Evolutionary conservation across 148 eudicot species (phyloP), one percentile per base, ranked within the genome.

Genomic region (Rhododendron ovatum): DNA sequence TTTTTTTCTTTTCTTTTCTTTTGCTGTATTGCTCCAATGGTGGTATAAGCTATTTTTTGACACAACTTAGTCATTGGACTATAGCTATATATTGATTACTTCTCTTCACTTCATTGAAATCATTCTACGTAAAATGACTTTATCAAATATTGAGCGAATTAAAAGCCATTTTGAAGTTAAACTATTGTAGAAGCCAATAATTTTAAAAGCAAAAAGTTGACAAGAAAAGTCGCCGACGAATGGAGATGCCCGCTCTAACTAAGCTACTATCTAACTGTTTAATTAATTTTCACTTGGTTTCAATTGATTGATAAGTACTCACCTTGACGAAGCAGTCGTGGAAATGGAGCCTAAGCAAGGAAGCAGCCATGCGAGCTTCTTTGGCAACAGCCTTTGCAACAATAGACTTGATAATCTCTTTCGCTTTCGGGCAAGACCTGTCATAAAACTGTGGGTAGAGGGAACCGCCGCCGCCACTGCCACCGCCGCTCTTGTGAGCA

Each of bases 321-420:
- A 90, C 98, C 98, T 94, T 90, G 57, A 96, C 98, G 83, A 96
- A 96, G 86, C 98, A 95, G 83, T 95, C 98, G 78, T 95, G 98
- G 85, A 95, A 95, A 85, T 92, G 95, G 76, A 95, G 96, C 81
- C 98, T 86, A 20, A 95, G 91, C 86, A 95, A 89, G 75, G 98
- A 95, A 88, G 97, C 98, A 26, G 98, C 98, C 94, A 91, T 94
- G 33, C 98, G 92, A 8, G 95, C 90, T 10, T 96, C 98, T 88
- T 35, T 90, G 13, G 92, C 91, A 5, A 91, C 93, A 0, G 97
- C 96, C 87, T 92, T 90, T 6, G 93, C 93, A 28, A 96, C 94
- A 1, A 93, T 89, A 30, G 93, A 91, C 82, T 89, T 87, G 37
- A 96, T 93, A 6, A 96, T 96, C 5, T 92, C 87, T 71, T 84